Conservation (phyloP, 176 grass and related monocot genomes). For the Dactylis glomerata region DNA sequence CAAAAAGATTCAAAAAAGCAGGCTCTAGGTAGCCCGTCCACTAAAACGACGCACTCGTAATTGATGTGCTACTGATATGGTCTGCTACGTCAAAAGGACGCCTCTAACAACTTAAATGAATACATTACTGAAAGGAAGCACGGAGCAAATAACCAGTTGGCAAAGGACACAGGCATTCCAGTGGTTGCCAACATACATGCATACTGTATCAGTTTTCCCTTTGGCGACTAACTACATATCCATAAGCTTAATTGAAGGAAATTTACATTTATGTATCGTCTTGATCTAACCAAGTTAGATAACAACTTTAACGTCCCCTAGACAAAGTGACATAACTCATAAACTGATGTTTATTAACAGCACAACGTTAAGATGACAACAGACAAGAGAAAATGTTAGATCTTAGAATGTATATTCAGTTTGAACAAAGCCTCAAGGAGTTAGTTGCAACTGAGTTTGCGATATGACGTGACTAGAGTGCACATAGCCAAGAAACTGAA, state of each 20-base stretch:
- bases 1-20: too few species aligned
- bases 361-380: background rate
- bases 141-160: background rate
- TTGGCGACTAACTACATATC: background rate
- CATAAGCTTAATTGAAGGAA: background rate
- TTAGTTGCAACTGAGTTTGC: constrained; percentile 14
- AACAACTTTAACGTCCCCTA: background rate
- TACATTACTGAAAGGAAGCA: background rate
- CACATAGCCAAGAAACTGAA: constrained; percentile 23
- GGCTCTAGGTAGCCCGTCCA: too few species aligned
- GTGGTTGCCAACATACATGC: background rate
- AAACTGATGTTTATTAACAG: background rate
- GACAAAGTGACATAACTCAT: background rate
- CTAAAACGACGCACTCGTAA: too few species aligned
- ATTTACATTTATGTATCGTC: background rate
- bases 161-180: background rate
- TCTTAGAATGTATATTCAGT: background rate
- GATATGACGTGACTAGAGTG: constrained; percentile 17
- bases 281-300: constrained; percentile 1
- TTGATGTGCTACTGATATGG: background rate
- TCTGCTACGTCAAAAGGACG: background rate
- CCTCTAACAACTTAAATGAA: background rate
- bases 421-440: background rate
- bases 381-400: background rate
- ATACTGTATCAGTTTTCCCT: background rate